These are phyloP conservation scores for Fonsecaea pugnacius DNA, from an alignment of 2,329 filamentous ascomycete genomes.

Conservation along the genomic window DNA sequence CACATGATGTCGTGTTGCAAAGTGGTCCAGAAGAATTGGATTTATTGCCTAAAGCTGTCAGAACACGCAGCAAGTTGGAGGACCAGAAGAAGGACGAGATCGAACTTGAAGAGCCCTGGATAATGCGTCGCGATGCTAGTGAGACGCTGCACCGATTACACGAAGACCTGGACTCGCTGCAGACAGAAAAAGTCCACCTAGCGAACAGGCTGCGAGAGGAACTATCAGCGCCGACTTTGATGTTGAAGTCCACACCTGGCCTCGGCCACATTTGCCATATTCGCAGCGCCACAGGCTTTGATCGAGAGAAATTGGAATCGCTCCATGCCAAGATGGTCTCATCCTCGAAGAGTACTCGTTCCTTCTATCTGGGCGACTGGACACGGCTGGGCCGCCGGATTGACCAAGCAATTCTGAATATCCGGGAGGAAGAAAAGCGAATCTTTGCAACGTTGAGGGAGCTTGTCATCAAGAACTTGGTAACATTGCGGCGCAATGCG, in stretches of 20 bases:
- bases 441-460: conserved; percentile 77
- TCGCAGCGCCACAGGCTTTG: conserved; percentile 63
- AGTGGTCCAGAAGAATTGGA: conserved; percentile 66
- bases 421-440: conserved; percentile 80
- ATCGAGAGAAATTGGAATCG: conserved; percentile 56
- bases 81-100: conserved; percentile 44
- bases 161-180: conserved; percentile 63
- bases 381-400: conserved; percentile 76
- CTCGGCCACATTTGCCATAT: conserved; percentile 91
- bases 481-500: conserved; percentile 86
- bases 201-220: conserved; percentile 64
- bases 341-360: conserved; percentile 80
- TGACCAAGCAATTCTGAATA: conserved; percentile 75
- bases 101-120: conserved; percentile 60
- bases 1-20: conserved; percentile 69
- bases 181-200: conserved; percentile 64
- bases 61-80: conserved; percentile 39
- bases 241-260: conserved; percentile 82
- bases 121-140: conserved; percentile 71
- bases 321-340: conserved; percentile 63
- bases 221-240: conserved; percentile 68
- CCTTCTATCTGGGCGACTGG: conserved; percentile 85
- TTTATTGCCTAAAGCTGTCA: conserved; percentile 58
- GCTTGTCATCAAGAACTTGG: conserved; percentile 76
- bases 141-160: conserved; percentile 69